phyloP scores from a whole-genome alignment of 495 filamentous ascomycete species.

The Xylaria venustula region DNA sequence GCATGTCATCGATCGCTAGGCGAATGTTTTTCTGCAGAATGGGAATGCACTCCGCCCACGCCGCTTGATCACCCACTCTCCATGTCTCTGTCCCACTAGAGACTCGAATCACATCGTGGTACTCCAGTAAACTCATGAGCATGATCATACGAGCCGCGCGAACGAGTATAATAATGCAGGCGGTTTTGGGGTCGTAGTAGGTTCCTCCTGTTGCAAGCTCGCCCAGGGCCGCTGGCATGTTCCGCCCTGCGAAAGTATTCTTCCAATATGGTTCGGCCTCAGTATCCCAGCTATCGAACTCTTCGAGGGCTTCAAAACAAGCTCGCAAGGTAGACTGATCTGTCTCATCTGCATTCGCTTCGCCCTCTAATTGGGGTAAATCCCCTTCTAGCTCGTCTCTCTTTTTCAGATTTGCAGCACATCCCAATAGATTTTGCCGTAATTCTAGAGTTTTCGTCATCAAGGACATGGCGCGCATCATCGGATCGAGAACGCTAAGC shows the following conservation, averaged over 20 bases:
- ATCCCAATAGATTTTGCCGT: constrained; percentile 12
- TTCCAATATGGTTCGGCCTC: constrained; percentile 23
- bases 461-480: constrained; percentile 14
- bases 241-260: constrained; percentile 17
- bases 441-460: constrained; percentile 20
- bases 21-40: constrained; percentile 9
- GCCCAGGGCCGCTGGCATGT: constrained; percentile 21
- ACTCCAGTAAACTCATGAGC: constrained; percentile 24
- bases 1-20: constrained; percentile 21
- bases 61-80: constrained; percentile 3
- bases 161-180: constrained; percentile 25
- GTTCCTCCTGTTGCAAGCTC: constrained; percentile 5
- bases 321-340: constrained; percentile 11
- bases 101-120: constrained; percentile 10
- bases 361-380: background rate
- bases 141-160: constrained; percentile 20
- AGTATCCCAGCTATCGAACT: constrained; percentile 22
- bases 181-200: constrained; percentile 22
- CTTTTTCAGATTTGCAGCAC: background rate
- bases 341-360: background rate
- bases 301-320: constrained; percentile 20
- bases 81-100: background rate
- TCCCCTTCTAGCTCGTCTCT: background rate
- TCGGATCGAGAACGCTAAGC: constrained; percentile 3
- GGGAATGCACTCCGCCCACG: constrained; percentile 14